Percentiles rank a stretch among this genome's conserved stretches.
phyloP scores from a whole-genome alignment of 78 protist species.

The Isochrysis galbana region DNA sequence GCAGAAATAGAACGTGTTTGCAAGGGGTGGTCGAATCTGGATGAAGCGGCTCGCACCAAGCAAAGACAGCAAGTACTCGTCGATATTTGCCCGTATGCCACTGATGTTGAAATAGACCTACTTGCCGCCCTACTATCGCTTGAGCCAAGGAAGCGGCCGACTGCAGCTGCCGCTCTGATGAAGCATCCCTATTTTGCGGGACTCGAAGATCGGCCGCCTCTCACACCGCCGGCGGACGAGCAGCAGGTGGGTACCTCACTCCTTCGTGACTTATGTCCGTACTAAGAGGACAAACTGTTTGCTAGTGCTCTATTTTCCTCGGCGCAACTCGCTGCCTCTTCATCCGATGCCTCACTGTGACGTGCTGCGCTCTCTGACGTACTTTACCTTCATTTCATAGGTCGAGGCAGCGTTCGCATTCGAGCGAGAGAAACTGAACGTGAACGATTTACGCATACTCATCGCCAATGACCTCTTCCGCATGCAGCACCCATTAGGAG shows the following conservation, averaged over 20 bases:
- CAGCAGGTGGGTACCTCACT: too few relatives aligned
- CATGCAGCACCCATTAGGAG: not conserved
- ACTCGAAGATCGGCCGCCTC: too few relatives aligned
- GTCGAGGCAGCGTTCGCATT: not conserved
- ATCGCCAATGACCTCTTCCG: slow-evolving; percentile 13
- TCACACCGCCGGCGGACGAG: too few relatives aligned
- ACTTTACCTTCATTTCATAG: not conserved
- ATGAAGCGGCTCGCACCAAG: not conserved
- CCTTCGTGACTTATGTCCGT: too few relatives aligned
- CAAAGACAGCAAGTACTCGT: not conserved
- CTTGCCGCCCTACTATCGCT: not conserved
- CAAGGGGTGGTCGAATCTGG: not conserved
- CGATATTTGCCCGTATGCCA: not conserved
- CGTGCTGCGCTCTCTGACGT: not conserved
- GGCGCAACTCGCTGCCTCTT: too few relatives aligned
- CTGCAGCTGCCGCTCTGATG: not conserved
- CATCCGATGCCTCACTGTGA: too few relatives aligned
- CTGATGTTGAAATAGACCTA: not conserved
- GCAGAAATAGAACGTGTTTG: not conserved
- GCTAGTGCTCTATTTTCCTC: too few relatives aligned
- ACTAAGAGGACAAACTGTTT: too few relatives aligned
- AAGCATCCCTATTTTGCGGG: not conserved
- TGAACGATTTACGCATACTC: not conserved
- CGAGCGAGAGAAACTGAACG: not conserved
- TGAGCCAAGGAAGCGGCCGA: not conserved